Percentiles rank a stretch among this genome's conserved stretches.
Evolutionary conservation across 768 basidiomycete species (phyloP).

Genomic region (Calocybe gangraenosa): DNA sequence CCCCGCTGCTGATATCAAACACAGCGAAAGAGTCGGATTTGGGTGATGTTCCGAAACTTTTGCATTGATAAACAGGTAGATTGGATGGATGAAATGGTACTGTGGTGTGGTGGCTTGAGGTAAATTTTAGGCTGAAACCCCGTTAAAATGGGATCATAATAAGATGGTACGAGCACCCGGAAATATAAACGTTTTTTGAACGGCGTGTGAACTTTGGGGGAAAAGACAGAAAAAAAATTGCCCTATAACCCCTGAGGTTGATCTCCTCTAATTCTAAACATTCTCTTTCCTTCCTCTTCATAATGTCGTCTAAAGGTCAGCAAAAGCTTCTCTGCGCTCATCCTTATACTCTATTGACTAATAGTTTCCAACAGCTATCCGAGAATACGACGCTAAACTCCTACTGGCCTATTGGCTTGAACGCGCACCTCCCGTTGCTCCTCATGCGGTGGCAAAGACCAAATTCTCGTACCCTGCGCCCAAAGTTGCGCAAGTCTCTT

Average conservation of each 20-base stretch:
- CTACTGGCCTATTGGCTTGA: conserved; percentile 96
- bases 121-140: not conserved
- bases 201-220: conserved; percentile 25
- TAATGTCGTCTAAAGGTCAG: conserved; percentile 44
- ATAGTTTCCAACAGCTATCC: conserved; percentile 48
- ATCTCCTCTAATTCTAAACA: conserved; percentile 8
- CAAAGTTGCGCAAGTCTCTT: conserved; percentile 83
- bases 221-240: conserved; percentile 13
- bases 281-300: conserved; percentile 17
- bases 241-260: conserved; percentile 15
- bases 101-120: not conserved
- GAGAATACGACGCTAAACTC: conserved; percentile 99
- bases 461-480: conserved; percentile 63
- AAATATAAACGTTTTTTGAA: conserved; percentile 8
- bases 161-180: conserved; percentile 17
- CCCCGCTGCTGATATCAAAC: too few species aligned
- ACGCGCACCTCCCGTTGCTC: conserved; percentile 76
- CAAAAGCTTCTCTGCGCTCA: not conserved
- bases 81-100: too few species aligned
- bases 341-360: conserved; percentile 3
- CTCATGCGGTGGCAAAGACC: conserved; percentile 49
- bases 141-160: conserved; percentile 10
- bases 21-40: too few species aligned
- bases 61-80: not conserved
- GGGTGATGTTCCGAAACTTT: too few species aligned